Conservation (phyloP, 2,329 filamentous ascomycete species). For the Penicillium concentricum region DNA sequence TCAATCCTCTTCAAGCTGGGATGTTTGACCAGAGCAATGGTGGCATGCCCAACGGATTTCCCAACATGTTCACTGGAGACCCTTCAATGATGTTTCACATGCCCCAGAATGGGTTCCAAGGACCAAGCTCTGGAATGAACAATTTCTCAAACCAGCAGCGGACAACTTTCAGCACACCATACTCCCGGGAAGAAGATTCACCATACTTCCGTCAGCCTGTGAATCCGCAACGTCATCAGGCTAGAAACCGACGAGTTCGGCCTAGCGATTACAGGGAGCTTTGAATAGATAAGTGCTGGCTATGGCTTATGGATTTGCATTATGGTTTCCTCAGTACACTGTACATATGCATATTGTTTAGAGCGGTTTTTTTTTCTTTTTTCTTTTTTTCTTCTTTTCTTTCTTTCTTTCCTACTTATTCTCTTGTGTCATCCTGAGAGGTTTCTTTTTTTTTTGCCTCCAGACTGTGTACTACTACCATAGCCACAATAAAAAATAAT, state of each 20-base stretch:
- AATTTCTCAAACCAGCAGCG: conserved; percentile 60
- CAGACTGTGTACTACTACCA: conserved; percentile 11
- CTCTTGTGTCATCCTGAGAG: neutral
- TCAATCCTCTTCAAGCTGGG: conserved; percentile 34
- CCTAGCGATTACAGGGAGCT: conserved; percentile 91
- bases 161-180: conserved; percentile 52
- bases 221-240: conserved; percentile 87
- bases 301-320: neutral
- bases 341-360: conserved; percentile 11
- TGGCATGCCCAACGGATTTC: conserved; percentile 33
- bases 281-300: conserved; percentile 34
- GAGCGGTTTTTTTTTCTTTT: neutral
- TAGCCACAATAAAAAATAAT: neutral
- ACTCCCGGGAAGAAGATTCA: conserved; percentile 71
- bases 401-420: neutral
- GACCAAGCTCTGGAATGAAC: conserved; percentile 31
- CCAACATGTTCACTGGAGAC: conserved; percentile 39
- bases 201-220: conserved; percentile 95
- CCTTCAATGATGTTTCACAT: conserved; percentile 40
- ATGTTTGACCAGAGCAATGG: conserved; percentile 38
- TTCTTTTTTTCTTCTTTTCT: neutral
- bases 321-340: neutral
- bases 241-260: conserved; percentile 72
- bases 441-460: neutral
- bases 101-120: conserved; percentile 32